phyloP scores from a whole-genome alignment of 2,329 filamentous ascomycete species.

The Cordyceps pruinosa region DNA sequence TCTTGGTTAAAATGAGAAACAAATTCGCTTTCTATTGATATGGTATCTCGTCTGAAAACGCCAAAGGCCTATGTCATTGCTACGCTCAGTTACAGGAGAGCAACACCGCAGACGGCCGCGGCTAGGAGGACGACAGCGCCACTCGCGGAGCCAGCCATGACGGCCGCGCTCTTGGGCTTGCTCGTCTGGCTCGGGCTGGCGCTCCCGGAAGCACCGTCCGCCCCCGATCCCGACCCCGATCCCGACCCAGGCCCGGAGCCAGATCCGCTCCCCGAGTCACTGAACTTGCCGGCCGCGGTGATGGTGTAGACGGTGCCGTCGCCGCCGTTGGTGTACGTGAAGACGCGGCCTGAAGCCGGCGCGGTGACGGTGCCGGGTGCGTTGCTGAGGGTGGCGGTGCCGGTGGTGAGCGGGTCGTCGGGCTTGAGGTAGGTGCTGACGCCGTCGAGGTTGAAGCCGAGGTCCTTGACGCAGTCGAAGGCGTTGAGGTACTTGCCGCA shows the following conservation, averaged over 20 bases:
- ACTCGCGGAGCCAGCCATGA: not conserved
- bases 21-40: not conserved
- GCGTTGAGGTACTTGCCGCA: conserved; percentile 16
- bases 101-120: not conserved
- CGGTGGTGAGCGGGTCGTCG: conserved; percentile 20
- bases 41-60: not conserved
- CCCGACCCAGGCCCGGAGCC: not conserved
- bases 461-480: conserved; percentile 19
- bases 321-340: conserved; percentile 27
- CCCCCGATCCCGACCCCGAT: not conserved
- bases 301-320: conserved; percentile 27
- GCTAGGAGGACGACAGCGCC: not conserved
- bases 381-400: conserved; percentile 25
- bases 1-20: not conserved
- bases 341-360: conserved; percentile 27
- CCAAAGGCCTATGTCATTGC: not conserved
- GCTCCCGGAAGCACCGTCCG: not conserved
- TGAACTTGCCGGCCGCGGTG: conserved; percentile 21
- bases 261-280: not conserved
- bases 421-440: conserved; percentile 19
- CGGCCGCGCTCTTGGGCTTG: not conserved
- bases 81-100: not conserved
- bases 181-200: not conserved
- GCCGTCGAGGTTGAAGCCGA: conserved; percentile 19
- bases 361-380: conserved; percentile 23